Percentiles rank a stretch among this genome's conserved stretches.
Conservation (phyloP, 1,284 basidiomycete genomes). For the Sutorius eximius region DNA sequence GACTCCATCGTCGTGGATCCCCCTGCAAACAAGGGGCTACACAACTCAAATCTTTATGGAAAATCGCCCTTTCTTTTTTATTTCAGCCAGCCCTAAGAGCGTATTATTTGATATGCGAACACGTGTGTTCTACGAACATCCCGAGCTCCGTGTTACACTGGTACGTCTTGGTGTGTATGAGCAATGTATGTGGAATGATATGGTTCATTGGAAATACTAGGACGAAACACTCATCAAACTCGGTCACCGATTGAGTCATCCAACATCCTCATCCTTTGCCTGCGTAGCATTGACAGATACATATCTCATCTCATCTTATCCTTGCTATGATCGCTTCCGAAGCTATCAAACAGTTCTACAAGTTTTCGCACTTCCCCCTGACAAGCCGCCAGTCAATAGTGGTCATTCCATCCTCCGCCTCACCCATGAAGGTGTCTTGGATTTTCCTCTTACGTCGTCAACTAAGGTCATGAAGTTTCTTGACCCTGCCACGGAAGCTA, state of each 20-base stretch:
- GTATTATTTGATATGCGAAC: neutral
- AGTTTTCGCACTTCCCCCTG: neutral
- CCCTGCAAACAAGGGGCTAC: neutral
- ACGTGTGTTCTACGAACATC: neutral
- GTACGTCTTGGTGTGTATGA: neutral
- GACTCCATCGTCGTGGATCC: neutral
- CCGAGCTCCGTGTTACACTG: neutral
- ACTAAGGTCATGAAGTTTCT: neutral
- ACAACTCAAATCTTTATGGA: neutral
- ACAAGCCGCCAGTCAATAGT: neutral
- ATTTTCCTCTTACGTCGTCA: accelerated
- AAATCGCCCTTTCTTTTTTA: neutral
- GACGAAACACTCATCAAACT: neutral
- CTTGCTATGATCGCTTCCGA: no score
- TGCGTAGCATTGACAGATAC: neutral
- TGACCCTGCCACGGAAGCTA: neutral
- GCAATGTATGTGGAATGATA: neutral
- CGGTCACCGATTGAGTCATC: neutral
- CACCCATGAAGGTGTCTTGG: neutral
- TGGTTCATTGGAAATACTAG: neutral
- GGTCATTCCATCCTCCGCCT: neutral
- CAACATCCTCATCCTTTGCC: no score
- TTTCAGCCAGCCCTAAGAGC: neutral
- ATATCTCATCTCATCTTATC: neutral
- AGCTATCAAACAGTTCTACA: neutral